Conservation (phyloP, 139 green algal genomes). For the Volvox africanus region DNA sequence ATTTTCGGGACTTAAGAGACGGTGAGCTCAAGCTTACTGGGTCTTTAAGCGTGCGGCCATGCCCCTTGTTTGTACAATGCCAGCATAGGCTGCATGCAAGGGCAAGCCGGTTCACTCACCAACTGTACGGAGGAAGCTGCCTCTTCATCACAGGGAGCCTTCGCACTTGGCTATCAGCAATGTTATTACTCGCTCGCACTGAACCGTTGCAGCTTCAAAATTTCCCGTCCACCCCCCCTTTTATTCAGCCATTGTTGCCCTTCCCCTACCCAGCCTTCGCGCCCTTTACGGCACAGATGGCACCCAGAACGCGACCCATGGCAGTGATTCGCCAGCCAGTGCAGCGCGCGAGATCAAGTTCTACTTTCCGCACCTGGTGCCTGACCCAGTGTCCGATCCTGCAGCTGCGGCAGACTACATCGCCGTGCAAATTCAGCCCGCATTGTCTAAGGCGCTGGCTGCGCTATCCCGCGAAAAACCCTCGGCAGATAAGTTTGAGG, state of each 20-base stretch:
- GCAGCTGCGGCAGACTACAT: slow-evolving; percentile 68
- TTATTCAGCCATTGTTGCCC: not conserved
- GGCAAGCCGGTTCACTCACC: too few relatives aligned
- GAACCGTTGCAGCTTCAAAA: too few relatives aligned
- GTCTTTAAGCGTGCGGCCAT: too few relatives aligned
- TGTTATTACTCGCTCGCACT: too few relatives aligned
- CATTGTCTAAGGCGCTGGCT: slow-evolving; percentile 78
- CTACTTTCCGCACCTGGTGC: slow-evolving; percentile 77
- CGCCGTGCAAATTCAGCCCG: slow-evolving; percentile 69
- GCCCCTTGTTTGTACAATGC: too few relatives aligned
- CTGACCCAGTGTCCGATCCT: slow-evolving; percentile 42
- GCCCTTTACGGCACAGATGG: slow-evolving; percentile 85
- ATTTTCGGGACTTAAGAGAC: too few relatives aligned
- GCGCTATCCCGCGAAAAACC: slow-evolving; percentile 81
- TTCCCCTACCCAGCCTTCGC: slow-evolving; percentile 67
- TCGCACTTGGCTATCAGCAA: too few relatives aligned
- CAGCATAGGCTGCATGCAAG: too few relatives aligned
- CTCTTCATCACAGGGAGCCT: too few relatives aligned
- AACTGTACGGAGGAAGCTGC: too few relatives aligned
- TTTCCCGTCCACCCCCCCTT: not conserved
- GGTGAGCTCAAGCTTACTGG: too few relatives aligned
- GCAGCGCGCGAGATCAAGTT: slow-evolving; percentile 86
- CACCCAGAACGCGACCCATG: slow-evolving; percentile 84
- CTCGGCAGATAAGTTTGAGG: slow-evolving; percentile 70
- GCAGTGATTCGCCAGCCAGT: slow-evolving; percentile 76